Evolutionary conservation across 345 rosid species (phyloP), one percentile per base, ranked within the genome.

Genomic region (Hirschfeldia incana): DNA sequence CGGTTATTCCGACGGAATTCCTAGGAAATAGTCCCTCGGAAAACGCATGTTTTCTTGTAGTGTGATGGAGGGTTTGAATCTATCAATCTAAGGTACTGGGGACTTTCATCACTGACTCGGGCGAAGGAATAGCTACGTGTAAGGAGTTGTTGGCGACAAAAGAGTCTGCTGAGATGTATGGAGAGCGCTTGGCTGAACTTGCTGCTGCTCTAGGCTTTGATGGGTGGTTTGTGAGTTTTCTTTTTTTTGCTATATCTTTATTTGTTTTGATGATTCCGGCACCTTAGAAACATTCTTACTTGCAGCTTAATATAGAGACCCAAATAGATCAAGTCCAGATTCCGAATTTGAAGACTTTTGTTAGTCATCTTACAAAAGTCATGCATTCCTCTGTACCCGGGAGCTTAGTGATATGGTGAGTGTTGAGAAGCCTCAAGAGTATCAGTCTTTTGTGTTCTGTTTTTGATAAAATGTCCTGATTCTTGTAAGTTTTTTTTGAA

Each of bases 91-190:
- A 92, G 98, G 93, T 89, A 75, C 76, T 92, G 68, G 97, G 96
- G 75, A 89, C 98, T 33, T 90, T 92, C 85, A 88, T 94, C 81
- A 79, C 90, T 9, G 97, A 94, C 82, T 80, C 90, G 93, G 88
- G 84, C 6, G 89, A 85, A 80, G 97, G 98, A 2, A 80, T 34
- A 80, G 67, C 55, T 15, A 77, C 60, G 17, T 85, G 94, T 75
- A 80, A 84, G 72, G 81, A 87, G 75, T 69, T 94, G 78, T 85
- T 94, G 21, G 77, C 83, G 1, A 87, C 93, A 12, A 84, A 84
- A 83, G 93, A 88, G 83, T 88, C 94, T 63, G 86, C 94, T 71
- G 78, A 66, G 30, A 76, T 77, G 32, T 29, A 29, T 29, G 32
- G 4, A 29, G 32, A 29, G 32, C 32, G 32, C 32, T 29, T 29